Evolutionary conservation across 768 basidiomycete species (phyloP).

Genomic region (Tylopilus balloui): DNA sequence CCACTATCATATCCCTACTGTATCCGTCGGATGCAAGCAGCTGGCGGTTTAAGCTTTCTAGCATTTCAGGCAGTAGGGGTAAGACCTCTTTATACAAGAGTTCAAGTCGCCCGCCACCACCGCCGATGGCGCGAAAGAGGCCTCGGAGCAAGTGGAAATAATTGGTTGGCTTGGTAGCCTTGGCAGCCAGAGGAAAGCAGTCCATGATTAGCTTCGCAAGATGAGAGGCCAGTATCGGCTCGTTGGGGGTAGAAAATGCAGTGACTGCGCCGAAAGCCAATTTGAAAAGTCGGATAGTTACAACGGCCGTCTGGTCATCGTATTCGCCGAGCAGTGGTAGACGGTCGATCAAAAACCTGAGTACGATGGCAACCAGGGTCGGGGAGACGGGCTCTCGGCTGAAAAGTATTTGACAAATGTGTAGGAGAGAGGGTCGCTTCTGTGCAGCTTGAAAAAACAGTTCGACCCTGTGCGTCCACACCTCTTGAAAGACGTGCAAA

Average conservation of each 20-base stretch:
- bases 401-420: constrained; percentile 82
- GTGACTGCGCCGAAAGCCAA: constrained; percentile 90
- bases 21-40: constrained; percentile 79
- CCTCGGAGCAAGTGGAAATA: constrained; percentile 91
- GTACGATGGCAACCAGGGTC: constrained; percentile 82
- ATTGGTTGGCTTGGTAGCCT: constrained; percentile 83
- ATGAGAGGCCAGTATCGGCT: constrained; percentile 90
- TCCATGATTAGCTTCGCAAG: constrained; percentile 92
- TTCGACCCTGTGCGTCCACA: constrained; percentile 90
- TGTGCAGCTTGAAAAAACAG: constrained; percentile 82
- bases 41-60: constrained; percentile 90
- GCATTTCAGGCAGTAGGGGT: constrained; percentile 93
- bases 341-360: constrained; percentile 78
- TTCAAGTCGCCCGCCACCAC: constrained; percentile 90
- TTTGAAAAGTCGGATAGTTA: constrained; percentile 90
- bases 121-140: constrained; percentile 89
- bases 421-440: constrained; percentile 73
- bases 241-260: constrained; percentile 67
- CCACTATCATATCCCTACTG: constrained; percentile 89
- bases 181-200: constrained; percentile 90
- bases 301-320: constrained; percentile 74
- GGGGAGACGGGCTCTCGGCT: constrained; percentile 71
- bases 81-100: constrained; percentile 93
- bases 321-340: constrained; percentile 82
- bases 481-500: constrained; percentile 90